A percentile compares a stretch with the other conserved stretches of the same genome.
Conservation (phyloP, 192 early-diverging fungal genomes). For the Coemansia sp. region DNA sequence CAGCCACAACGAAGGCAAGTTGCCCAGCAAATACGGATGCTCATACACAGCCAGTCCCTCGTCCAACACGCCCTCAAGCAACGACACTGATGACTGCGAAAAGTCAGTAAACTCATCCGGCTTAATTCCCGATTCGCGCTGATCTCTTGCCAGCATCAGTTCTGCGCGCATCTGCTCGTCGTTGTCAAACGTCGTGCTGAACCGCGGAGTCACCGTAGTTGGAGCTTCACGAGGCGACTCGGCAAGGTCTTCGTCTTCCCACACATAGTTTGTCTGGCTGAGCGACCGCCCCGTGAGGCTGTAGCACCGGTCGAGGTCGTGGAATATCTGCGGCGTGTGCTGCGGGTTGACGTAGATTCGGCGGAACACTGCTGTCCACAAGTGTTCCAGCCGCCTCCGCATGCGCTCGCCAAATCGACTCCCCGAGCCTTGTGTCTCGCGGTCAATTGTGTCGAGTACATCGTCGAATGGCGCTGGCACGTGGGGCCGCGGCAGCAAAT, state of each 20-base stretch:
- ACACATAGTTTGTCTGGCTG: conserved; percentile 7
- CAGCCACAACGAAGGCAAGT: conserved; percentile 70
- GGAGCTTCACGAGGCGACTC: not conserved
- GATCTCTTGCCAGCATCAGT: conserved; percentile 54
- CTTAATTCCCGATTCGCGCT: conserved; percentile 63
- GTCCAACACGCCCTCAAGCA: conserved; percentile 70
- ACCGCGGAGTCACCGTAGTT: conserved; percentile 19
- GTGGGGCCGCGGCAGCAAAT: conserved; percentile 36
- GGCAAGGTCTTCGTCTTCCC: conserved; percentile 3
- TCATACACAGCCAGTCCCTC: conserved; percentile 66
- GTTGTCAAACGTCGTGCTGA: conserved; percentile 41
- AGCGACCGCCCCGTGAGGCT: conserved; percentile 21
- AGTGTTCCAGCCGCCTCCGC: not conserved
- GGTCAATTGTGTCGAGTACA: conserved; percentile 22
- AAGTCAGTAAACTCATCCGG: conserved; percentile 71
- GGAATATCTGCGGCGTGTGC: conserved; percentile 21
- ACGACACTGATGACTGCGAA: conserved; percentile 67
- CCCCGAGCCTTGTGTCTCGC: conserved; percentile 16
- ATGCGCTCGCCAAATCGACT: conserved; percentile 15
- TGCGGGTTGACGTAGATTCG: conserved; percentile 52
- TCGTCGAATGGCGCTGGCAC: conserved; percentile 29
- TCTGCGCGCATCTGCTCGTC: conserved; percentile 30
- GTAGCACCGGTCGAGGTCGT: conserved; percentile 41
- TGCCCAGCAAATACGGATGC: conserved; percentile 65
- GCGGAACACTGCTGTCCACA: conserved; percentile 29